Base-by-base conservation (phyloP, 345 rosid species). In the Sonneratia caseolaris region DNA sequence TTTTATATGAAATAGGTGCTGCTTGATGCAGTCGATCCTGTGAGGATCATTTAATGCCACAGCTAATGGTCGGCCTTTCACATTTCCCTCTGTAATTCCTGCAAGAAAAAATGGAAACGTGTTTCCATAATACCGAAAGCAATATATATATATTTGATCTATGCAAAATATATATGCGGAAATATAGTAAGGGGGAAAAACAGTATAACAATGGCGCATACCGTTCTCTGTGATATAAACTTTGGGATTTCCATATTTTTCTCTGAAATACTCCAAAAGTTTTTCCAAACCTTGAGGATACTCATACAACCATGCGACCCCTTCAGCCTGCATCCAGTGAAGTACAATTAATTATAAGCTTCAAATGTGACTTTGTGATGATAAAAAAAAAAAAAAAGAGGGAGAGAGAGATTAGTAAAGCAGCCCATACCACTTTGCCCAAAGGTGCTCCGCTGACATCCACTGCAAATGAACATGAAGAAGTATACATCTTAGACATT, bases 141-240 rank as follows among this genome's bases (percentile, higher is more conserved):
- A 27, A 27, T 27, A 27, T 27, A 27, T 27, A 27, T 27, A 27
- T 27, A 27, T 27, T 27, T 27, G 32, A 27, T 27, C 32, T 27
- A 27, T 15, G 32, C 32, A 61, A 15, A 9, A 36, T 37, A 45
- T 7, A 19, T 36, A 47, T 62, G 61, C 32, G 32, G 32, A 27
- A 27, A 27, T 27, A 27, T 27, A 27, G 32, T 27, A 1, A 27
- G 1, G 32, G 32, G 32, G 32, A 1, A 27, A 27, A 27, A 27
- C 32, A 37, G 43, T 21, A 68, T 57, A 24, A 53, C 7, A 16
- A 48, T n/a, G 21, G 42, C 37, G 55, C 47, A 38, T 18, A 85
- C 82, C 86, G 61, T 85, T 85, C 68, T 83, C 86, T 1, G 81
- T 79, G 56, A 81, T 73, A 76, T 77, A 79, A 66, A 85, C 69